Percentiles rank a stretch among this genome's conserved stretches.
These are phyloP conservation scores for Cyclotella baltica DNA, from an alignment of 108 stramenopile genomes.

Conservation along the genomic window DNA sequence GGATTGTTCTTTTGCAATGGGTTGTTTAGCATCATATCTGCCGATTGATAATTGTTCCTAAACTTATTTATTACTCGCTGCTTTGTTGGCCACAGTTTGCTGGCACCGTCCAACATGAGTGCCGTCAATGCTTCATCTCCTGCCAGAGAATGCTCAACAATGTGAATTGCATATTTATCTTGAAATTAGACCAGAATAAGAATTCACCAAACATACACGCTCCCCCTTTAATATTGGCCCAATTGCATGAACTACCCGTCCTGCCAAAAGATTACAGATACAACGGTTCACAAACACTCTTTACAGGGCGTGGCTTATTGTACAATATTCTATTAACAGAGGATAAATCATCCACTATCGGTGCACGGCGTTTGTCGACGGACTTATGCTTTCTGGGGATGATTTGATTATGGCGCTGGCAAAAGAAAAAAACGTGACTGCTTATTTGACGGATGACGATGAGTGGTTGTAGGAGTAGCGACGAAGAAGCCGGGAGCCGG, in stretches of 20 bases:
- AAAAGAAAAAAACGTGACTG: too few relatives aligned
- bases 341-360: slow-evolving; percentile 21
- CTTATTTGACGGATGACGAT: too few relatives aligned
- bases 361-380: too few relatives aligned
- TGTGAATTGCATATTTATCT: slow-evolving; percentile 66
- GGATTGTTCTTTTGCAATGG: slow-evolving; percentile 58
- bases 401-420: too few relatives aligned
- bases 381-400: too few relatives aligned
- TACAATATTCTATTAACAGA: slow-evolving; percentile 30
- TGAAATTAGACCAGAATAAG: not conserved
- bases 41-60: slow-evolving; percentile 7
- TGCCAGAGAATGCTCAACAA: slow-evolving; percentile 82
- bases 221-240: slow-evolving; percentile 14
- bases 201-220: not conserved
- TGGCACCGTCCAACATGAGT: slow-evolving; percentile 72
- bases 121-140: slow-evolving; percentile 81
- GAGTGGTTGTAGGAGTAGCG: too few relatives aligned
- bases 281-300: slow-evolving; percentile 66
- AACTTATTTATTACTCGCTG: slow-evolving; percentile 8
- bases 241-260: slow-evolving; percentile 48
- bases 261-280: slow-evolving; percentile 73
- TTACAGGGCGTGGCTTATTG: slow-evolving; percentile 22
- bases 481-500: too few relatives aligned
- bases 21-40: too few relatives aligned
- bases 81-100: slow-evolving; percentile 45